phyloP scores from a whole-genome alignment of 1,284 basidiomycete genomes.

The Ceratobasidium sp. region DNA sequence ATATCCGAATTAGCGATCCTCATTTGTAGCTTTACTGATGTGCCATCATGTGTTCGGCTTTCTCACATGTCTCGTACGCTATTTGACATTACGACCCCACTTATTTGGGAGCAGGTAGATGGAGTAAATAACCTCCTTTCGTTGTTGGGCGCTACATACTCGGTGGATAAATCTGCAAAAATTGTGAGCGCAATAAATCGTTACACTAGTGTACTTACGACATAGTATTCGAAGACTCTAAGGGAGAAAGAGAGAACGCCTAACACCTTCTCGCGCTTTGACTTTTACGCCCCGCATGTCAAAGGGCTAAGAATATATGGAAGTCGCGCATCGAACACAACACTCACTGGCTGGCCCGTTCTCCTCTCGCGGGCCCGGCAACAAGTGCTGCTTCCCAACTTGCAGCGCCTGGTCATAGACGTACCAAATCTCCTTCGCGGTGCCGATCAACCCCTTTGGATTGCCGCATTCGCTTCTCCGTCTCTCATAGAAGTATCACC shows the following conservation, averaged over 20 bases:
- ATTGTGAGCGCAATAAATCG: too few species aligned
- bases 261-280: background rate
- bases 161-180: background rate
- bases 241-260: background rate
- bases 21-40: too few species aligned
- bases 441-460: background rate
- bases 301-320: background rate
- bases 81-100: background rate
- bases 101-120: background rate
- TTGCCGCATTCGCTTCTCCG: background rate
- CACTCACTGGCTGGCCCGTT: background rate
- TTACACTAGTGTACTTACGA: background rate
- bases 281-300: conserved; percentile 25
- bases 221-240: background rate
- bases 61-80: background rate
- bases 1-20: too few species aligned
- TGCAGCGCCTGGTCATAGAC: background rate
- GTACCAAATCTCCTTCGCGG: background rate
- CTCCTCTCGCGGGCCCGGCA: background rate
- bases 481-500: background rate
- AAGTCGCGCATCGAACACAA: background rate
- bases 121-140: background rate
- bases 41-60: background rate
- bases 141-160: background rate
- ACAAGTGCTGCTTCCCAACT: background rate